Evolutionary conservation across 441 rosid genomes (phyloP).

Genomic region (Brassica hybrid): DNA sequence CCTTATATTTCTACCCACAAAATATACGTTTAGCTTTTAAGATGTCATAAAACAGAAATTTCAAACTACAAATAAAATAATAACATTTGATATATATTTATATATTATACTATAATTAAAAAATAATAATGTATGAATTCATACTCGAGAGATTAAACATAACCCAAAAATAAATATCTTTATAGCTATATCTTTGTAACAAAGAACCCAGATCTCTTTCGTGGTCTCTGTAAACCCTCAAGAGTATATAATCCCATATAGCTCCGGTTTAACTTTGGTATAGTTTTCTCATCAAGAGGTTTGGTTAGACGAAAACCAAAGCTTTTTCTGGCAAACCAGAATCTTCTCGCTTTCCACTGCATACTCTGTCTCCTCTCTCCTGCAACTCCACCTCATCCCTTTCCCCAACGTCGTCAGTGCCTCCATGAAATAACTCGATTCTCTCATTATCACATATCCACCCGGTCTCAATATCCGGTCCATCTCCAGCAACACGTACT

Average conservation of each 20-base stretch:
- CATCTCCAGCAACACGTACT: constrained; percentile 88
- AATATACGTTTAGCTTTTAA: not conserved
- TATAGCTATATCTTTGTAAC: constrained; percentile 20
- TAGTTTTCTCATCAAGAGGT: constrained; percentile 38
- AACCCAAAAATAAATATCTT: not conserved
- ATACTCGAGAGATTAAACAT: not conserved
- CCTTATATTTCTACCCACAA: not conserved
- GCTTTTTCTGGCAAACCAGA: constrained; percentile 89
- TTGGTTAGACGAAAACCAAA: constrained; percentile 75
- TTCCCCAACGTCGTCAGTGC: constrained; percentile 69
- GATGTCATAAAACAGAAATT: not conserved
- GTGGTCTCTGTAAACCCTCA: constrained; percentile 15
- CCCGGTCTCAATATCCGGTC: constrained; percentile 83
- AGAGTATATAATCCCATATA: constrained; percentile 6
- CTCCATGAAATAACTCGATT: constrained; percentile 82
- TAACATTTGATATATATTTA: not conserved
- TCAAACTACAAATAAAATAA: not conserved
- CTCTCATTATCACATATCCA: constrained; percentile 79
- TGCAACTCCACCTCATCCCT: constrained; percentile 89
- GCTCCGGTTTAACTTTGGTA: constrained; percentile 27
- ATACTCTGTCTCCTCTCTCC: constrained; percentile 69
- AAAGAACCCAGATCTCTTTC: constrained; percentile 9
- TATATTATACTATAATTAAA: not conserved
- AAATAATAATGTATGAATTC: constrained; percentile 1
- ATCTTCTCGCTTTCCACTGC: constrained; percentile 74